Percentiles rank a stretch among this genome's conserved stretches.
These are phyloP conservation scores for Phytophthora ohioensis DNA, from an alignment of 352 stramenopile species.

Conservation along the genomic window DNA sequence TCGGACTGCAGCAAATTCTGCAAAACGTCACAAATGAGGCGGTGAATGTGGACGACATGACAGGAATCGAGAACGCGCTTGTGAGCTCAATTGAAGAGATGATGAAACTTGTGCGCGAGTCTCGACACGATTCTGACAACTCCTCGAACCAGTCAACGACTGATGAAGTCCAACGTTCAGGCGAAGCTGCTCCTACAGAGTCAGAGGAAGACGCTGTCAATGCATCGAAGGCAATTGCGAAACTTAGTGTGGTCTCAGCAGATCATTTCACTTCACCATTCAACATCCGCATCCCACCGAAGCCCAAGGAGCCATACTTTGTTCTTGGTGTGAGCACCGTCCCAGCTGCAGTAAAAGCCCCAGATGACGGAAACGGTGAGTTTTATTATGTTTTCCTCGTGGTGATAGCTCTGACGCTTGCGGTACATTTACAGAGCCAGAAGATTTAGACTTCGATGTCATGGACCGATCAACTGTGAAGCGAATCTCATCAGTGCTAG, in stretches of 20 bases:
- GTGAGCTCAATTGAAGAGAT: conserved; percentile 76
- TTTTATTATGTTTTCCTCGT: background rate
- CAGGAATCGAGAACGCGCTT: conserved; percentile 63
- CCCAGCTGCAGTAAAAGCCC: conserved; percentile 15
- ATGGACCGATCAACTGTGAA: conserved; percentile 87
- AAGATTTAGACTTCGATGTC: conserved; percentile 71
- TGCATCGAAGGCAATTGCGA: conserved; percentile 17
- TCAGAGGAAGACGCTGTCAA: conserved; percentile 7
- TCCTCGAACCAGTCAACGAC: conserved; percentile 16
- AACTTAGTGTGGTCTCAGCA: conserved; percentile 38
- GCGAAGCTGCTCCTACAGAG: background rate
- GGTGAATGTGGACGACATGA: conserved; percentile 75
- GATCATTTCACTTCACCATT: conserved; percentile 80
- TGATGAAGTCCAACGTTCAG: conserved; percentile 12
- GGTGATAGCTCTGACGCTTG: background rate
- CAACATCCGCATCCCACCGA: conserved; percentile 75
- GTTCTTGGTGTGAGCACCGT: conserved; percentile 58
- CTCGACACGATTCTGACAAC: conserved; percentile 29
- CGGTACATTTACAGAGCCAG: conserved; percentile 41
- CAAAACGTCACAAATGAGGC: conserved; percentile 79
- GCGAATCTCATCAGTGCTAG: conserved; percentile 75
- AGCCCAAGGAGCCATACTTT: conserved; percentile 65
- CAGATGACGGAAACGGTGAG: conserved; percentile 46
- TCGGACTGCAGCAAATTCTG: conserved; percentile 83
- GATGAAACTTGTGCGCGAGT: conserved; percentile 72